Percentiles rank a stretch among this genome's conserved stretches.
These are phyloP conservation scores for Comarum palustre DNA, from an alignment of 306 rosid genomes.

Conservation along the genomic window DNA sequence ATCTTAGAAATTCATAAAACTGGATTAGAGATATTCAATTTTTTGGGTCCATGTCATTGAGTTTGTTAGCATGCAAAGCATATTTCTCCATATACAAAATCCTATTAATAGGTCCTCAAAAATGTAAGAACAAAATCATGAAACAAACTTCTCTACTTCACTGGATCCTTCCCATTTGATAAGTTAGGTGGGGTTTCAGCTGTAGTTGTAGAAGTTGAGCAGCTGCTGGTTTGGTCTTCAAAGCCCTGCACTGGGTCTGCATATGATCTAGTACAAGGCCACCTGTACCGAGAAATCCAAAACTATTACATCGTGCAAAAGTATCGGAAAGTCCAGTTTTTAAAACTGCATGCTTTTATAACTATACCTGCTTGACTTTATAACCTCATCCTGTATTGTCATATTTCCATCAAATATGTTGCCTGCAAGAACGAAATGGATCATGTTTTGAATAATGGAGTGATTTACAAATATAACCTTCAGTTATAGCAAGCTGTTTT, in stretches of 20 bases:
- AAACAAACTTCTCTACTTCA: constrained; percentile 32
- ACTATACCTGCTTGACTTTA: constrained; percentile 51
- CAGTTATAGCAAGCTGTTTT: not conserved
- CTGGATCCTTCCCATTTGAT: constrained; percentile 40
- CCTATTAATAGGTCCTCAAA: not conserved
- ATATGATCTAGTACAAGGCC: constrained; percentile 50
- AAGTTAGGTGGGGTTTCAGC: constrained; percentile 18
- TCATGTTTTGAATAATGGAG: not conserved
- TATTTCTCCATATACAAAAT: not conserved
- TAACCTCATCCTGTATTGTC: constrained; percentile 32
- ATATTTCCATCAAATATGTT: constrained; percentile 38
- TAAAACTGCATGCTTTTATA: not conserved
- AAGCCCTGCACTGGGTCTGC: constrained; percentile 48
- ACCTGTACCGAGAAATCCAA: constrained; percentile 26
- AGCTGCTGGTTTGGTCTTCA: constrained; percentile 38
- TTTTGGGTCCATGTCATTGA: constrained; percentile 10
- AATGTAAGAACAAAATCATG: constrained; percentile 4
- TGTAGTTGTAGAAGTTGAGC: constrained; percentile 16
- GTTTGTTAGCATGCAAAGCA: constrained; percentile 9
- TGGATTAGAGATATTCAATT: not conserved
- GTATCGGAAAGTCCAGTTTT: not conserved
- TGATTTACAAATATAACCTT: not conserved
- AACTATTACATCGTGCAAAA: constrained; percentile 6
- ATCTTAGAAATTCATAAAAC: not conserved
- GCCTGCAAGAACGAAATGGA: constrained; percentile 28